Evolutionary conservation across 768 basidiomycete genomes (phyloP).

Genomic region (Amanita thiersii): DNA sequence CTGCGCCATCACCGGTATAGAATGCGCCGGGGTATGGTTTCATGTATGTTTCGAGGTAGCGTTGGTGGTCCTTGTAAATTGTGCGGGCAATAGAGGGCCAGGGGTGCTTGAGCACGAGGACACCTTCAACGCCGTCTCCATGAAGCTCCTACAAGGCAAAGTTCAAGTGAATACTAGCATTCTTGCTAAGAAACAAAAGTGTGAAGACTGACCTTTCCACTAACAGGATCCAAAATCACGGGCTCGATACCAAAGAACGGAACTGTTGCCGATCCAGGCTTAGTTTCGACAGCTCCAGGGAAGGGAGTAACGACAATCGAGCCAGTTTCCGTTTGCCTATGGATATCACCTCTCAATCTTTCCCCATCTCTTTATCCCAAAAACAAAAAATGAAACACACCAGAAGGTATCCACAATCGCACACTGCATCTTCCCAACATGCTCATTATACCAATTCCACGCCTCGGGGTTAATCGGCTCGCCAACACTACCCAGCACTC

Average conservation of each 20-base stretch:
- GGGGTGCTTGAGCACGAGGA: slow-evolving; percentile 75
- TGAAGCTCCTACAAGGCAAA: slow-evolving; percentile 40
- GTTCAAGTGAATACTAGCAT: background rate
- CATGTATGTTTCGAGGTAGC: slow-evolving; percentile 52
- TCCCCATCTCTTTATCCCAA: slow-evolving; percentile 10
- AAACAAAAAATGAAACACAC: slow-evolving; percentile 23
- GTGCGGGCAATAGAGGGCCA: slow-evolving; percentile 97
- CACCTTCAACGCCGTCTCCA: slow-evolving; percentile 86
- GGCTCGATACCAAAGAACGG: slow-evolving; percentile 96
- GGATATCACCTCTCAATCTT: slow-evolving; percentile 8
- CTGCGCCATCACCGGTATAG: slow-evolving; percentile 98
- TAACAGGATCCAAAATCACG: slow-evolving; percentile 78
- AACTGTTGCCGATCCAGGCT: slow-evolving; percentile 94
- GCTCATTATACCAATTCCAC: slow-evolving; percentile 98
- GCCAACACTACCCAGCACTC: slow-evolving; percentile 89
- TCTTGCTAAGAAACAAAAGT: background rate
- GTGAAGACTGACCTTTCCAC: slow-evolving; percentile 50
- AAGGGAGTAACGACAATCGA: slow-evolving; percentile 92
- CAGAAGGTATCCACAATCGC: slow-evolving; percentile 94
- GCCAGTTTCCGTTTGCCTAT: slow-evolving; percentile 96
- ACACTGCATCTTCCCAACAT: slow-evolving; percentile 81
- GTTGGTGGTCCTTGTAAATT: slow-evolving; percentile 86
- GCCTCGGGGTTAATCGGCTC: slow-evolving; percentile 99
- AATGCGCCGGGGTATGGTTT: slow-evolving; percentile 84
- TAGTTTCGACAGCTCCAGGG: slow-evolving; percentile 93